Evolutionary conservation across 108 stramenopile genomes (phyloP).

Genomic region (Skeletonema marinoi): DNA sequence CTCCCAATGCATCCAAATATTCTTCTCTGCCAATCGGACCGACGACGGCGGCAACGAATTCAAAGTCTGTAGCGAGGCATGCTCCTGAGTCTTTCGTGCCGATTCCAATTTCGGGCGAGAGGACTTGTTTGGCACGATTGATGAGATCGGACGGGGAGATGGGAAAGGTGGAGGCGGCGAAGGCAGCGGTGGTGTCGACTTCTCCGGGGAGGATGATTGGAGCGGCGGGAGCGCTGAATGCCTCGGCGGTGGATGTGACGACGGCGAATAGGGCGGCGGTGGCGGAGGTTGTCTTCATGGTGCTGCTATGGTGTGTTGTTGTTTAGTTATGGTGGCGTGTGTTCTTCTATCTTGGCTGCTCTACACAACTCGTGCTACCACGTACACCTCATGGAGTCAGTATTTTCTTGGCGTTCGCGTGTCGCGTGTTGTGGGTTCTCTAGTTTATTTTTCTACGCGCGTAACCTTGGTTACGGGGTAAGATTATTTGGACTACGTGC

Average conservation of each 20-base stretch:
- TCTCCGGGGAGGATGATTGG: conserved; percentile 31
- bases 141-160: conserved; percentile 55
- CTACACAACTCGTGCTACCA: no score
- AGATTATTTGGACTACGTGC: no score
- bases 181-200: conserved; percentile 32
- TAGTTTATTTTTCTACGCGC: no score
- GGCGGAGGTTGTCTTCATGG: not conserved
- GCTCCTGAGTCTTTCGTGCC: conserved; percentile 58
- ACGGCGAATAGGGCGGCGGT: not conserved
- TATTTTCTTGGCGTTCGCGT: no score
- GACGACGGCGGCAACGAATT: conserved; percentile 76
- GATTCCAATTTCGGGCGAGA: conserved; percentile 44
- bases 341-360: no score
- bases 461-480: no score
- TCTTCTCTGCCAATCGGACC: conserved; percentile 64
- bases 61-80: conserved; percentile 73
- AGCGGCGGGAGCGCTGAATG: not conserved
- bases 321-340: no score
- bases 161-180: conserved; percentile 51
- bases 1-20: conserved; percentile 56
- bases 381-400: no score
- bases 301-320: no score
- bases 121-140: conserved; percentile 51
- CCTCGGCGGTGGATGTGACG: not conserved
- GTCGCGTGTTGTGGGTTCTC: no score